Evolutionary conservation across 768 basidiomycete genomes (phyloP).

Genomic region (Phlegmacium glaucopus): DNA sequence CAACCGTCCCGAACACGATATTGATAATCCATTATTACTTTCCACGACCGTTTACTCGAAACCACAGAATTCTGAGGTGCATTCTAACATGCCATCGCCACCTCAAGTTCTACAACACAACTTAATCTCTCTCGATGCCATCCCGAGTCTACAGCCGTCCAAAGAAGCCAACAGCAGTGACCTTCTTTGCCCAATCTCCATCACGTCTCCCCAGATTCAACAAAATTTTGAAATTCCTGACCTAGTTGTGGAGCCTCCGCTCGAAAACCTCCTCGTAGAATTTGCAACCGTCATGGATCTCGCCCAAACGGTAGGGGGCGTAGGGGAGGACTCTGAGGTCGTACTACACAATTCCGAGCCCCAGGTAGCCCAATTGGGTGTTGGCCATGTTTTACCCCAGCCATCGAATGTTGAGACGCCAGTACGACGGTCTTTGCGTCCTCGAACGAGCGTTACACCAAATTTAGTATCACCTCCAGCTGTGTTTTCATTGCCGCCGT

Average conservation of each 20-base stretch:
- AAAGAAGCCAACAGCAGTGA: neutral
- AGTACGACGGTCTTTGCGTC: slow-evolving; percentile 36
- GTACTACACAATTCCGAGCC: too few relatives aligned
- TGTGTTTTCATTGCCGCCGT: slow-evolving; percentile 10
- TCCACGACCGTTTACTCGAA: neutral
- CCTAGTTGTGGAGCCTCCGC: neutral
- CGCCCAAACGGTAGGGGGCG: neutral
- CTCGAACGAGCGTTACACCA: slow-evolving; percentile 32
- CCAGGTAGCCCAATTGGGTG: too few relatives aligned
- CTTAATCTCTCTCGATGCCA: slow-evolving; percentile 36
- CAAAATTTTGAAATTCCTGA: neutral
- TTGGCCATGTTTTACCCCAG: neutral
- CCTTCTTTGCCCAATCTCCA: slow-evolving; percentile 11
- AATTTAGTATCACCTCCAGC: slow-evolving; percentile 14
- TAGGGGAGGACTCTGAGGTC: too few relatives aligned
- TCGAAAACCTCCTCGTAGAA: too few relatives aligned
- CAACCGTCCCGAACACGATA: slow-evolving; percentile 4
- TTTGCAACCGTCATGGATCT: too few relatives aligned
- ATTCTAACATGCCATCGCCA: neutral
- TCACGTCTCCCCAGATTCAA: neutral
- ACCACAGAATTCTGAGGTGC: slow-evolving; percentile 5
- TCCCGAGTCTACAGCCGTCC: slow-evolving; percentile 17
- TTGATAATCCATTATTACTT: neutral
- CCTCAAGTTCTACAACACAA: slow-evolving; percentile 7
- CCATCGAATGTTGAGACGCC: slow-evolving; percentile 19